Evolutionary conservation across 805 yeast genomes (phyloP), one percentile per base, ranked within the genome.

Genomic region (Candida morakotiae): DNA sequence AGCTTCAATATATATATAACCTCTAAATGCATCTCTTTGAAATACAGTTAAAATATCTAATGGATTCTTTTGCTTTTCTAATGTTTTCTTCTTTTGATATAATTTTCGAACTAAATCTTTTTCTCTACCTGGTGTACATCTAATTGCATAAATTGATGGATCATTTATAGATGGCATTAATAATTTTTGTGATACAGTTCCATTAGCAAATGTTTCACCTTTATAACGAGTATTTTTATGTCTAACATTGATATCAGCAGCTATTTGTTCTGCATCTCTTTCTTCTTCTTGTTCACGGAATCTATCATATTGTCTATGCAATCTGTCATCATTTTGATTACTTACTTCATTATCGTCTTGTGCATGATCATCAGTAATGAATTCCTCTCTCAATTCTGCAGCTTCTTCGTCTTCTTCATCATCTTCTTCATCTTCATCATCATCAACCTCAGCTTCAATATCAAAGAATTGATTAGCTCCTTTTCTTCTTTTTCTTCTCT

Each of bases 401-500:
- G 94, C 89, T 48, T 80, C 86, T 48, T 83, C 98, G 45, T 91
- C 98, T 33, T 88, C 98, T 41, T 67, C 73, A 43, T 89, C 98
- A 44, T 87, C 91, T 21, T 81, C 79, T 29, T 84, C 94, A 47
- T 91, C 98, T 38, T 93, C 98, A 48, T 93, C 98, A 43, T 91
- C 98, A 60, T 91, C 95, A 40, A 93, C 98, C 60, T 91, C 98
- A 42, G 97, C 98, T 70, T 93, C 98, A 38, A 93, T 95, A 85
- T 93, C 98, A 64, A 93, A 73, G 61, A 88, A 93, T 70, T 84
- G 89, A 60, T 91, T 91, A 68, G 72, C 73, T 35, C 66, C 55
- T 52, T 76, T 64, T 54, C 72, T 66, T 44, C 67, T 73, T 41
- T 66, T 66, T 34, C 65, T 62, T 31, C 72, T 67, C 4, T 69